A percentile compares a stretch with the other conserved stretches of the same genome.
These are phyloP conservation scores for Calocybe indica DNA, from an alignment of 768 basidiomycete genomes.

Conservation along the genomic window DNA sequence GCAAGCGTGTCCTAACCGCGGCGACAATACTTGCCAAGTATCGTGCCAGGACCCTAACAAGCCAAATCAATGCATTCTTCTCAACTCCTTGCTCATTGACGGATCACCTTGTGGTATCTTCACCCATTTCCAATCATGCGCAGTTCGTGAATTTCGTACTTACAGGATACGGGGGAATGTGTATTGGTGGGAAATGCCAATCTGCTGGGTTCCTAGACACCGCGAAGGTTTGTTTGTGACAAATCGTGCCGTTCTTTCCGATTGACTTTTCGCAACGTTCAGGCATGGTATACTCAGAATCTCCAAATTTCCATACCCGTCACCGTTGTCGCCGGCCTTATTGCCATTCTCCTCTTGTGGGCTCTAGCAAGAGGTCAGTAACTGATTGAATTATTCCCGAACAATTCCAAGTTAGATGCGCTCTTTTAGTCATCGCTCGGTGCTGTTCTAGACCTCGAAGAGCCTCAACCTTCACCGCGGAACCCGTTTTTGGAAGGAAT, in stretches of 20 bases:
- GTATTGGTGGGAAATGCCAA: slow-evolving; percentile 55
- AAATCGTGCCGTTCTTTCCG: slow-evolving; percentile 6
- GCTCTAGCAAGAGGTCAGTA: slow-evolving; percentile 37
- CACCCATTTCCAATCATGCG: slow-evolving; percentile 1
- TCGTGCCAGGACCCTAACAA: slow-evolving; percentile 70
- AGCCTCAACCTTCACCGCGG: slow-evolving; percentile 1
- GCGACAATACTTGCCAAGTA: slow-evolving; percentile 68
- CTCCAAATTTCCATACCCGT: slow-evolving; percentile 77
- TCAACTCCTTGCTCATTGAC: slow-evolving; percentile 69
- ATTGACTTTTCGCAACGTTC: slow-evolving; percentile 6
- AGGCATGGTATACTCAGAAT: slow-evolving; percentile 76
- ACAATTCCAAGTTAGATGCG: neutral
- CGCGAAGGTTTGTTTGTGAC: slow-evolving; percentile 41
- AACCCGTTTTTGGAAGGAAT: too few species aligned
- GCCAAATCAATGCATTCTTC: slow-evolving; percentile 56
- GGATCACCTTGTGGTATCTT: slow-evolving; percentile 74
- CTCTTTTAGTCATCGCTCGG: slow-evolving; percentile 24
- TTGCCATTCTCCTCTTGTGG: slow-evolving; percentile 55
- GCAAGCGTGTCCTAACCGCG: slow-evolving; percentile 57
- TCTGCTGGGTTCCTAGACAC: slow-evolving; percentile 52
- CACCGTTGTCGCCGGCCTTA: slow-evolving; percentile 61
- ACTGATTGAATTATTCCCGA: too few species aligned
- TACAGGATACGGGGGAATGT: slow-evolving; percentile 67
- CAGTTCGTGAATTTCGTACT: slow-evolving; percentile 5
- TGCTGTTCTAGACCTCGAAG: slow-evolving; percentile 23